Percentiles rank a stretch among this genome's conserved stretches.
Conservation (phyloP, 2,329 filamentous ascomycete genomes). For the Phaeomoniella chlamydospora region DNA sequence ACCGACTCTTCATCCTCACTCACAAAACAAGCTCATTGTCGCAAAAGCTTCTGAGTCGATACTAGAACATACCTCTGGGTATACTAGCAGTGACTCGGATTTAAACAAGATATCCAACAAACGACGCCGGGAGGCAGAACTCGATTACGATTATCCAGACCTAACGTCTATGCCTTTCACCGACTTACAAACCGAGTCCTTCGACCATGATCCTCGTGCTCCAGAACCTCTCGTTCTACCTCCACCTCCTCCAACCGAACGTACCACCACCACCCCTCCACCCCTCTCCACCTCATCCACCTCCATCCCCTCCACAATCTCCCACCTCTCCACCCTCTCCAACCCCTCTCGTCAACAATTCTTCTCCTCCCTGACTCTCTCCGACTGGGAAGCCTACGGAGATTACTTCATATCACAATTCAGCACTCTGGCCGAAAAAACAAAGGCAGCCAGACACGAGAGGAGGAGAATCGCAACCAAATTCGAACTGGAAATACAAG, state of each 20-base stretch:
- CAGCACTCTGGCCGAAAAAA: conserved; percentile 31
- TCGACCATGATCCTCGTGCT: conserved; percentile 26
- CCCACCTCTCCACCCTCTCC: conserved; percentile 21
- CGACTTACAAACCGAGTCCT: conserved; percentile 33
- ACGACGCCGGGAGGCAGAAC: conserved; percentile 13
- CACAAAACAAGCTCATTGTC: background rate
- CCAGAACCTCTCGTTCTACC: conserved; percentile 16
- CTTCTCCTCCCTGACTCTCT: conserved; percentile 35
- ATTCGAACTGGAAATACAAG: conserved; percentile 38
- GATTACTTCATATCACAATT: conserved; percentile 46
- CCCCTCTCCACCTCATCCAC: too few relatives aligned
- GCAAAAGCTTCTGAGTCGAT: conserved; percentile 1
- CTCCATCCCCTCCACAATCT: conserved; percentile 19
- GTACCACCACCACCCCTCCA: conserved; percentile 35
- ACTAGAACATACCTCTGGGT: background rate
- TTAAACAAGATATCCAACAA: conserved; percentile 5
- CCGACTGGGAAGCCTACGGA: conserved; percentile 48
- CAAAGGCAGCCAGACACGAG: conserved; percentile 36
- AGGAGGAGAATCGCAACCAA: conserved; percentile 36
- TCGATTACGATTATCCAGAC: conserved; percentile 32
- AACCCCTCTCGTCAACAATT: conserved; percentile 30
- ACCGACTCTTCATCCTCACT: background rate
- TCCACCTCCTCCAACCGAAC: conserved; percentile 20
- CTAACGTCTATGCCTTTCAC: conserved; percentile 31
- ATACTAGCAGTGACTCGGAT: background rate